Evolutionary conservation across 345 rosid genomes (phyloP).

Genomic region (Aethionema arabicum): DNA sequence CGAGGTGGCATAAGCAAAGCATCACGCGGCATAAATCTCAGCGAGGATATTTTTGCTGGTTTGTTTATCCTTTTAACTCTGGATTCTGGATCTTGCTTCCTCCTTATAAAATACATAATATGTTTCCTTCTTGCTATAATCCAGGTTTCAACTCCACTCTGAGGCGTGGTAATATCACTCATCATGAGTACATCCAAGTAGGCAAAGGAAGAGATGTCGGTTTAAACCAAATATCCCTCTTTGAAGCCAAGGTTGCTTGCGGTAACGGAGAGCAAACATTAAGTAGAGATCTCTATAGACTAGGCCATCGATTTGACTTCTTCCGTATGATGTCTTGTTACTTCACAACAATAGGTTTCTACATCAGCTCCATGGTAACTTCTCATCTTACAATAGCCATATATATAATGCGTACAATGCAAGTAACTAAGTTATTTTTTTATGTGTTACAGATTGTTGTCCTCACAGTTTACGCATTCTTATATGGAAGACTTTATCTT

Average conservation of each 20-base stretch:
- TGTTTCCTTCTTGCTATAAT: conserved; percentile 12
- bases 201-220: conserved; percentile 99
- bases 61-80: not conserved
- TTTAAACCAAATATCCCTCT: conserved; percentile 91
- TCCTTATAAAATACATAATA: not conserved
- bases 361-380: conserved; percentile 86
- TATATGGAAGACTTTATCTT: conserved; percentile 87
- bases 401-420: not conserved
- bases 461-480: conserved; percentile 66
- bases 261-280: conserved; percentile 96
- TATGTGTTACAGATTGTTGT: conserved; percentile 60
- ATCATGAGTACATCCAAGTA: conserved; percentile 98
- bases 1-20: conserved; percentile 99
- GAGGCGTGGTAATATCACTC: conserved; percentile 92
- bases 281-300: conserved; percentile 88
- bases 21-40: conserved; percentile 88
- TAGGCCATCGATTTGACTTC: conserved; percentile 97
- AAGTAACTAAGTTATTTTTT: not conserved
- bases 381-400: conserved; percentile 11
- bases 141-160: conserved; percentile 91
- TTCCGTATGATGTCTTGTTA: conserved; percentile 93
- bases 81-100: conserved; percentile 19
- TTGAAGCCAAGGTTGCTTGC: conserved; percentile 98
- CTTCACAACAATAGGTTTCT: conserved; percentile 86
- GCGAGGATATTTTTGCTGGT: conserved; percentile 99